Evolutionary conservation across 805 yeast species (phyloP).

Genomic region (Candida mattraensis): DNA sequence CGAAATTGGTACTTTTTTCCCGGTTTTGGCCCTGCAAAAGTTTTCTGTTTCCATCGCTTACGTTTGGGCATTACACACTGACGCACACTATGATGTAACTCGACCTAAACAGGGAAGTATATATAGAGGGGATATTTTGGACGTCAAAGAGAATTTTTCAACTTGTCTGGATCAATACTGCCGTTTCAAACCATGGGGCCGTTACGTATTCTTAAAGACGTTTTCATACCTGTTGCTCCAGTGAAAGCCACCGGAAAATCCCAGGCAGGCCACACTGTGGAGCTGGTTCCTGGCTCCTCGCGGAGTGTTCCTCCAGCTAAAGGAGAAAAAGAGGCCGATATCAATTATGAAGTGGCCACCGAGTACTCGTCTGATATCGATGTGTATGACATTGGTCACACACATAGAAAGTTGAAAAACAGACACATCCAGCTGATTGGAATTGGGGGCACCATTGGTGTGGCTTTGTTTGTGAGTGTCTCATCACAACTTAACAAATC

Average conservation of each 20-base stretch:
- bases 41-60: no score
- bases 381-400: constrained; percentile 18
- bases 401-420: constrained; percentile 35
- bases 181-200: constrained; percentile 7
- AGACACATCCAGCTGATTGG: constrained; percentile 50
- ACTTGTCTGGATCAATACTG: no score
- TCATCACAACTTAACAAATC: constrained; percentile 39
- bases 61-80: no score
- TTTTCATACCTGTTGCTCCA: constrained; percentile 27
- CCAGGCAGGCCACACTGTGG: constrained; percentile 10
- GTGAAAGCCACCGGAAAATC: constrained; percentile 19
- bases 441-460: constrained; percentile 52
- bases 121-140: no score
- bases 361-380: constrained; percentile 14
- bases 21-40: no score
- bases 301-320: not conserved
- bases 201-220: constrained; percentile 19
- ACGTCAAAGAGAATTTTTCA: no score
- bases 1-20: no score
- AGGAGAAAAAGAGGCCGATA: constrained; percentile 6
- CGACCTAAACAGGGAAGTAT: no score
- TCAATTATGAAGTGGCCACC: constrained; percentile 7
- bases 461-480: constrained; percentile 44
- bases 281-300: not conserved
- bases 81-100: no score